These are phyloP conservation scores for Aschersonia sp. DNA, from an alignment of 2,329 filamentous ascomycete species.

Conservation along the genomic window DNA sequence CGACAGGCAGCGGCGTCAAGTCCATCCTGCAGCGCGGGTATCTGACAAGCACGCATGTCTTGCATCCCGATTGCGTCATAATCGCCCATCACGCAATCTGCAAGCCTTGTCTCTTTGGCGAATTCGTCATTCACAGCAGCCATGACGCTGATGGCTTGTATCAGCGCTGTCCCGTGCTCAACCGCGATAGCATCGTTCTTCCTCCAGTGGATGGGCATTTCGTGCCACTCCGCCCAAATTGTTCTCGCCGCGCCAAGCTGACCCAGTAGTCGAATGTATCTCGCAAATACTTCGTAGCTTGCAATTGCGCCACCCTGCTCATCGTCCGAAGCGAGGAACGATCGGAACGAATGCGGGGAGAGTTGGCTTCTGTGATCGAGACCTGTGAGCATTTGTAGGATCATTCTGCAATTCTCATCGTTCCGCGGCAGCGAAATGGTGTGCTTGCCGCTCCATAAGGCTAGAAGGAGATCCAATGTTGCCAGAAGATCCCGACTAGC, in stretches of 20 bases:
- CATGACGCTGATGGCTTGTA: conserved; percentile 4
- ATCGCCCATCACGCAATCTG: conserved; percentile 8
- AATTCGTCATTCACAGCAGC: conserved; percentile 1
- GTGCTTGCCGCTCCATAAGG: neutral
- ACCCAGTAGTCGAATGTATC: conserved; percentile 15
- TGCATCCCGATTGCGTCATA: conserved; percentile 9
- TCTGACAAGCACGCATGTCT: neutral
- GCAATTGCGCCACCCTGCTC: neutral
- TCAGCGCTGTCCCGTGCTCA: conserved; percentile 5
- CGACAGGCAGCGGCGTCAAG: neutral
- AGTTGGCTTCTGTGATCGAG: conserved; percentile 9
- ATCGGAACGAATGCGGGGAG: conserved; percentile 11
- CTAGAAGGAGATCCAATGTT: conserved; percentile 8
- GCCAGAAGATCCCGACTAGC: conserved; percentile 8
- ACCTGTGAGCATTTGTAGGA: conserved; percentile 16
- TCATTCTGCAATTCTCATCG: conserved; percentile 8
- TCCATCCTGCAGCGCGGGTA: neutral
- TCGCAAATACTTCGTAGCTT: conserved; percentile 8
- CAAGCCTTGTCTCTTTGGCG: conserved; percentile 2
- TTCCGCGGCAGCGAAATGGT: neutral
- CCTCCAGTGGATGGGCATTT: neutral
- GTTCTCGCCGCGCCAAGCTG: conserved; percentile 16
- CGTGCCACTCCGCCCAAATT: conserved; percentile 16
- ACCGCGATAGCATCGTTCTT: conserved; percentile 1
- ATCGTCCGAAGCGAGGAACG: conserved; percentile 8